Percentiles rank a stretch among this genome's conserved stretches.
phyloP scores from a whole-genome alignment of 2,329 filamentous ascomycete species.

The Fusarium solani-melongenae region DNA sequence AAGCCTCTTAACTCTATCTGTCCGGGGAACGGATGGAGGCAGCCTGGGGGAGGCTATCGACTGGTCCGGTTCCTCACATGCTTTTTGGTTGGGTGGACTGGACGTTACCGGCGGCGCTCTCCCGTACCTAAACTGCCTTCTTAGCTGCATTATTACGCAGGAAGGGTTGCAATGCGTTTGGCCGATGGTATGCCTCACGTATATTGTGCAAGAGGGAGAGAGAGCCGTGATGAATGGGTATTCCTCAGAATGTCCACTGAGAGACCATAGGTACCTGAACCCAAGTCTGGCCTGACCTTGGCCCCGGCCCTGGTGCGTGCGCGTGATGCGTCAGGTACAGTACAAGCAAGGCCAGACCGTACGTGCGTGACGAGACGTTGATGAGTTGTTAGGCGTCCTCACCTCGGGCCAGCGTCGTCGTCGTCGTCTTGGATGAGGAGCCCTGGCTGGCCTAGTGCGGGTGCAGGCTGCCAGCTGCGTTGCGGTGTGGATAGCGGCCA shows the following conservation, averaged over 20 bases:
- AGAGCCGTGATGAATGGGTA: not conserved
- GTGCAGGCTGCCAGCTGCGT: not conserved
- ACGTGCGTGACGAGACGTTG: slow-evolving; percentile 6
- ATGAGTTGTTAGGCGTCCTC: slow-evolving; percentile 9
- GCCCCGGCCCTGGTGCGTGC: not conserved
- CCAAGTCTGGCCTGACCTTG: slow-evolving; percentile 1
- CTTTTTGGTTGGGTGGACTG: slow-evolving; percentile 24
- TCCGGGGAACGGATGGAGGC: not conserved
- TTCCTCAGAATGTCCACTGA: slow-evolving; percentile 1
- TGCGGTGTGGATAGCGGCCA: slow-evolving; percentile 30
- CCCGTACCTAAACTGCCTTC: slow-evolving; percentile 18
- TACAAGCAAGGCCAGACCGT: not conserved
- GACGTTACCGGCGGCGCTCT: not conserved
- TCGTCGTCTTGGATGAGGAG: not conserved
- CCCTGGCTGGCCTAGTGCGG: not conserved
- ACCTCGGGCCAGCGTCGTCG: not conserved
- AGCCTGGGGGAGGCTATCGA: slow-evolving; percentile 9
- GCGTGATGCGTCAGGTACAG: not conserved
- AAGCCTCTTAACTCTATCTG: slow-evolving; percentile 13
- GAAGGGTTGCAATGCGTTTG: slow-evolving; percentile 30
- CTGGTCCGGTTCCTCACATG: slow-evolving; percentile 6
- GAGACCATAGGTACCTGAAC: slow-evolving; percentile 5
- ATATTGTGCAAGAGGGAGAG: not conserved
- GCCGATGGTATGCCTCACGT: slow-evolving; percentile 21
- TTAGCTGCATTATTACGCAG: slow-evolving; percentile 8